A percentile compares a stretch with the other conserved stretches of the same genome.
Evolutionary conservation across 1,284 basidiomycete species (phyloP).

Genomic region (Lentinula novae-zelandiae): DNA sequence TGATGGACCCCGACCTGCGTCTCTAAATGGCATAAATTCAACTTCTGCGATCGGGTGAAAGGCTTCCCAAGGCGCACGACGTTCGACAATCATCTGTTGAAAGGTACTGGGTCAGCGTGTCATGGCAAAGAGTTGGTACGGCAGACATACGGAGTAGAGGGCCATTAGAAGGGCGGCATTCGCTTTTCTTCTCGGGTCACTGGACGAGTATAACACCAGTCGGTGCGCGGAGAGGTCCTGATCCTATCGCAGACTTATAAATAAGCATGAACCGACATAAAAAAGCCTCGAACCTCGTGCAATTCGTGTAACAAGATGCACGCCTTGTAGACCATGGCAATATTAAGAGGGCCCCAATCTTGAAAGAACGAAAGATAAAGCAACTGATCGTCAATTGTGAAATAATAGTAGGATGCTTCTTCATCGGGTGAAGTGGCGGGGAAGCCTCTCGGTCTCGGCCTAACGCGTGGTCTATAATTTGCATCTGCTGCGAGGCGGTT

Average conservation of each 20-base stretch:
- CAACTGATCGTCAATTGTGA: slow-evolving; percentile 89
- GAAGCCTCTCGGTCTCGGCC: slow-evolving; percentile 52
- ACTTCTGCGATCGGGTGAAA: slow-evolving; percentile 89
- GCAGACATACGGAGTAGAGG: slow-evolving; percentile 74
- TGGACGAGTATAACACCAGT: slow-evolving; percentile 88
- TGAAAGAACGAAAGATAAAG: slow-evolving; percentile 93
- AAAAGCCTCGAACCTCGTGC: slow-evolving; percentile 57
- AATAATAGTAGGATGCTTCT: slow-evolving; percentile 74
- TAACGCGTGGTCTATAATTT: slow-evolving; percentile 53
- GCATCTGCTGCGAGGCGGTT: slow-evolving; percentile 53
- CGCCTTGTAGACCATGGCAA: slow-evolving; percentile 90
- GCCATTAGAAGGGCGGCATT: slow-evolving; percentile 93
- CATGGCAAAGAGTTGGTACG: slow-evolving; percentile 13
- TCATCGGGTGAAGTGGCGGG: slow-evolving; percentile 64
- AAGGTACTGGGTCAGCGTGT: slow-evolving; percentile 17
- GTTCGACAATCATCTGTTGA: slow-evolving; percentile 86
- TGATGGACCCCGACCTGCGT: slow-evolving; percentile 90
- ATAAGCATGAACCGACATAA: not conserved
- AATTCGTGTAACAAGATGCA: slow-evolving; percentile 91
- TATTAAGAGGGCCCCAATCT: slow-evolving; percentile 93
- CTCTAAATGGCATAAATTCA: slow-evolving; percentile 93
- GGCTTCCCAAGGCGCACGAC: slow-evolving; percentile 91
- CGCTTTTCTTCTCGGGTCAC: slow-evolving; percentile 83
- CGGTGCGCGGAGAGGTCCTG: slow-evolving; percentile 62
- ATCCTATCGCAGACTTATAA: slow-evolving; percentile 43